Base-by-base conservation (phyloP, 495 filamentous ascomycete species). In the Annulohypoxylon stygium region DNA sequence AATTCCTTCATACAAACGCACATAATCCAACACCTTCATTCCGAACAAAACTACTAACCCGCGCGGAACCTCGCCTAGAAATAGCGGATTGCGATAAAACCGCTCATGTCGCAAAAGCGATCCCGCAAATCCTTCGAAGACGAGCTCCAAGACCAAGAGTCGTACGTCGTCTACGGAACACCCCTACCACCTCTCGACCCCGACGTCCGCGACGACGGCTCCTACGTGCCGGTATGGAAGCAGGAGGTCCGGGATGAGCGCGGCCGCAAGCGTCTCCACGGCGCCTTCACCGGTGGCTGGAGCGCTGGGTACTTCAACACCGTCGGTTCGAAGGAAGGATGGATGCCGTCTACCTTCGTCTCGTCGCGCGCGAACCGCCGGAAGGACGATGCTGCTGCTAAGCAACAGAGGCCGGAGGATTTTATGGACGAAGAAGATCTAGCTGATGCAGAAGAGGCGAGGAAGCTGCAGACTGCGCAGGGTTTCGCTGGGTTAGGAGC, bases 381-480 rank as follows among this genome's bases (percentile, higher is more conserved):
- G 61, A 91, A 93, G 73, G 90, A 95, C 83, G 86, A 80, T 25
- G 65, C 83, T 12, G 84, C 86, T 6, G 16, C 80, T 0, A 36
- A 76, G 16, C 80, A 90, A 74, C 90, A 93, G 78, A 89, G 90
- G 34, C 86, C 90, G 8, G 95, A 98, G 75, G 96, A 99, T 77
- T 98, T 94, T 69, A 99, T 99, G 96, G 96, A 99, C 71, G 97
- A 97, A 70, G 97, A 99, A 81, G 96, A 99, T 81, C 82, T 97
- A 10, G 91, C 92, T 10, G 95, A 97, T 72, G 91, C 91, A 2
- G 94, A 90, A 59, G 95, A 97, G 80, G 86, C 90, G 2, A 86
- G 87, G 71, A 86, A 85, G 53, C 78, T 98, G 34, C 88, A 95
- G 74, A 97, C 92, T 0, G 83, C 88, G 1, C 82, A 88, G 33